Evolutionary conservation across 805 yeast species (phyloP), one percentile per base, ranked within the genome.

Genomic region (Candida nitratophila): DNA sequence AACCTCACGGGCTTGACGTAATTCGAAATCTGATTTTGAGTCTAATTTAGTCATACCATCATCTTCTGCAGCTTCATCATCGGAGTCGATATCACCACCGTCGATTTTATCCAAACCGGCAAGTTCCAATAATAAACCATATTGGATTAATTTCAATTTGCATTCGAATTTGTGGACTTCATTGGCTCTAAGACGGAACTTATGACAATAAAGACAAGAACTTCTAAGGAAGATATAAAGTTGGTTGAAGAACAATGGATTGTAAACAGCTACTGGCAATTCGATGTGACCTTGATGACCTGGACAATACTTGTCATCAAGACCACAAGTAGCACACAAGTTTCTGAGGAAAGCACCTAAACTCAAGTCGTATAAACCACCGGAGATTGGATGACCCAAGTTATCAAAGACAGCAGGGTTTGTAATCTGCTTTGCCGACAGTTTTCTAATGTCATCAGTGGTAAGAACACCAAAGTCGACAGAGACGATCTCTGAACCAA

Each of bases 251-350:
- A 95, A 93, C 54, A 93, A 68, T 17, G 99, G 98, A 61, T 88
- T 91, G 71, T 88, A 93, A 37, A 87, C 95, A 4, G 98, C 96
- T 36, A 89, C 83, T 6, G 99, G 99, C 50, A 93, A 74, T 63
- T 91, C 97, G 50, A 93, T 89, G 64, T 93, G 99, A 48, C 99
- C 99, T 64, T 89, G 88, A 64, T 93, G 99, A 39, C 99, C 99
- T 4, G 97, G 97, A 70, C 99, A 93, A 55, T 79, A 82, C 59
- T 84, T 81, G 54, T 91, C 97, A 61, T 90, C 96, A 49, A 91
- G 72, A 17, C 98, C 96, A 76, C 99, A 93, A 1, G 98, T 91
- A 20, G 93, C 76, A 77, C 99, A 89, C 46, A 86, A 73, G 62
- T 91, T 87, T 58, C 83, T 76, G 49, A 88, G 70, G 58, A 89